Evolutionary conservation across 1,284 basidiomycete species (phyloP), one percentile per base, ranked within the genome.

Genomic region (Coniferiporia sulphurascens): DNA sequence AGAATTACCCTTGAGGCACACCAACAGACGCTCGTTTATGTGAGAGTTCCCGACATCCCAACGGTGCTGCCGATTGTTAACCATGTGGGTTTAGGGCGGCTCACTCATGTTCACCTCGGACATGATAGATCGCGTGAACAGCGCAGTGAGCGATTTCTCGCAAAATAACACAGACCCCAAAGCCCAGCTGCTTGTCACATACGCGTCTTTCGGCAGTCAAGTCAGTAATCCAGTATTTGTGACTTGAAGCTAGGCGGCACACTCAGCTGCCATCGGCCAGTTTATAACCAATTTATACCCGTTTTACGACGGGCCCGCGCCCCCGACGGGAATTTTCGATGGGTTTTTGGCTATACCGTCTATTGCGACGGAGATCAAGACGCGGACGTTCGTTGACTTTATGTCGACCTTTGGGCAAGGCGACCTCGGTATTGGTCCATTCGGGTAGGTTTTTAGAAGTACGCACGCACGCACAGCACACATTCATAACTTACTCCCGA

Each of bases 131-230:
- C n/a, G 15, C 4, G 32, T 62, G 9, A 59, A 56, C 46, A 35
- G n/a, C 12, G 61, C 57, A 19, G 35, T 56, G 8, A 46, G 32
- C 22, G 34, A 62, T 7, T 62, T 59, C 19, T 56, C 53, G 7
- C 51, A 50, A 12, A 52, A 44, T 12, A 62, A 62, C 35, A 55
- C 57, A n/a, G 61, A 62, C 52, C 43, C 49, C 22, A 62, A 62
- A 41, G 57, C 61, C 4, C 58, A 62, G 44, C 48, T 59, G 19
- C 13, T 58, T 17, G 46, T 52, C 6, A 38, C 44, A 19, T 59
- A 59, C 21, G 38, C 53, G 32, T 55, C 49, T 9, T 49, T 44
- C 27, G 53, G 19, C 15, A 52, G 32, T 22, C 46, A 55, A 53
- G 61, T 59, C 27, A 56, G 52, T 49, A 21, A 46, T n/a, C 8